Percentiles rank a stretch among this genome's conserved stretches.
These are phyloP conservation scores for Fraxinus paxiana DNA, from an alignment of 305 asterid species.

Conservation along the genomic window DNA sequence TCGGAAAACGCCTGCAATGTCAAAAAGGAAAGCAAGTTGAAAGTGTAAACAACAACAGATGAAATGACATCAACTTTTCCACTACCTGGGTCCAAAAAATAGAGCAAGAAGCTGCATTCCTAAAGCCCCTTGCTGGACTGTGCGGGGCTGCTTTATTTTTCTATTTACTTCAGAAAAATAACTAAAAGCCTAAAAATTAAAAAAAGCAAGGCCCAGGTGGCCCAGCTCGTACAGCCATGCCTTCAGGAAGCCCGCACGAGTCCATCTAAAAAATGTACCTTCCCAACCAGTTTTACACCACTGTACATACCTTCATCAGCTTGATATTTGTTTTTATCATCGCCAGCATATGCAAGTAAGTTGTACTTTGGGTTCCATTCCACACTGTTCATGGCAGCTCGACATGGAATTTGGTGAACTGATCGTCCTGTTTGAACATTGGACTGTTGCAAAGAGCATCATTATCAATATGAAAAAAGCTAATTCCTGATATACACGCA, in stretches of 20 bases:
- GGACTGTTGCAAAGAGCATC: constrained; percentile 44
- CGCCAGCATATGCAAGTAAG: constrained; percentile 96
- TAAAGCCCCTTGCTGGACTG: background rate
- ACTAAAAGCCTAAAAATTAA: background rate
- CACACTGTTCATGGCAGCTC: constrained; percentile 97
- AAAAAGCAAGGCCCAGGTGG: background rate
- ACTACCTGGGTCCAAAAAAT: background rate
- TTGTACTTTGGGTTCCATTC: constrained; percentile 93
- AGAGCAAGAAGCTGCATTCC: background rate
- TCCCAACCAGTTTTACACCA: background rate
- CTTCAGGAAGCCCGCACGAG: background rate
- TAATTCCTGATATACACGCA: background rate
- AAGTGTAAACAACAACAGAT: background rate
- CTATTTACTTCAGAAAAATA: background rate
- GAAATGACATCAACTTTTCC: background rate
- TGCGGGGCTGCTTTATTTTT: background rate
- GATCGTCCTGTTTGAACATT: constrained; percentile 78
- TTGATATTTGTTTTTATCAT: constrained; percentile 88
- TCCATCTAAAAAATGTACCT: background rate
- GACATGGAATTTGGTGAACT: constrained; percentile 87
- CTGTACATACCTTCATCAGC: constrained; percentile 72
- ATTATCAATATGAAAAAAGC: background rate
- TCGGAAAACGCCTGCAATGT: constrained; percentile 67
- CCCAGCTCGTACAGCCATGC: background rate
- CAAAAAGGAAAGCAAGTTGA: constrained; percentile 12